Percentiles rank a stretch among this genome's conserved stretches.
These are phyloP conservation scores for Vigna nakashimae DNA, from an alignment of 306 rosid genomes.

Conservation along the genomic window DNA sequence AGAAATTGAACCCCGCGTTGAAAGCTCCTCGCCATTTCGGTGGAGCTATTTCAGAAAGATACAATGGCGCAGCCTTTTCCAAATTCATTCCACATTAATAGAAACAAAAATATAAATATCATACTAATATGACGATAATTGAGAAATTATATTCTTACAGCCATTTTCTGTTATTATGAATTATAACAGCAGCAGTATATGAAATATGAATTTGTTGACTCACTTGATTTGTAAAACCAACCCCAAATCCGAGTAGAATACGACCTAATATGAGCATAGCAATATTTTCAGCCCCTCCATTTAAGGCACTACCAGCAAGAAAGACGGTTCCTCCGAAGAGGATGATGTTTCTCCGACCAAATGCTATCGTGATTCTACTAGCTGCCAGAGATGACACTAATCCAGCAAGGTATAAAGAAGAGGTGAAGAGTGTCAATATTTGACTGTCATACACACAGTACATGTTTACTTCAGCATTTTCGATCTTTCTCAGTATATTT, in stretches of 20 bases:
- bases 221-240: constrained; percentile 81
- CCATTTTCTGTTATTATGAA: too few species aligned
- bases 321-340: constrained; percentile 68
- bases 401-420: constrained; percentile 76
- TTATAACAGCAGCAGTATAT: background rate
- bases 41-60: constrained; percentile 81
- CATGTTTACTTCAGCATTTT: constrained; percentile 48
- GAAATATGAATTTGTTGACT: constrained; percentile 7
- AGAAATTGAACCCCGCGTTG: constrained; percentile 65
- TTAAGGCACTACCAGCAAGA: constrained; percentile 61
- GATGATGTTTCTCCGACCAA: constrained; percentile 64
- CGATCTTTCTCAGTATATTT: constrained; percentile 51
- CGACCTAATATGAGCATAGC: constrained; percentile 85
- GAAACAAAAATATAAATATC: too few species aligned
- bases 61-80: constrained; percentile 72
- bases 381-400: constrained; percentile 60
- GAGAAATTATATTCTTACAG: background rate
- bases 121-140: too few species aligned
- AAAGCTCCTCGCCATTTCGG: constrained; percentile 83
- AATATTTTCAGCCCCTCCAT: constrained; percentile 73
- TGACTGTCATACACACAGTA: constrained; percentile 75
- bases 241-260: constrained; percentile 71
- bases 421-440: constrained; percentile 70
- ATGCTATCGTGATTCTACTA: constrained; percentile 46
- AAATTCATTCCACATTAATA: background rate